phyloP scores from a whole-genome alignment of 1,284 basidiomycete genomes.

The Leccinum huronense region DNA sequence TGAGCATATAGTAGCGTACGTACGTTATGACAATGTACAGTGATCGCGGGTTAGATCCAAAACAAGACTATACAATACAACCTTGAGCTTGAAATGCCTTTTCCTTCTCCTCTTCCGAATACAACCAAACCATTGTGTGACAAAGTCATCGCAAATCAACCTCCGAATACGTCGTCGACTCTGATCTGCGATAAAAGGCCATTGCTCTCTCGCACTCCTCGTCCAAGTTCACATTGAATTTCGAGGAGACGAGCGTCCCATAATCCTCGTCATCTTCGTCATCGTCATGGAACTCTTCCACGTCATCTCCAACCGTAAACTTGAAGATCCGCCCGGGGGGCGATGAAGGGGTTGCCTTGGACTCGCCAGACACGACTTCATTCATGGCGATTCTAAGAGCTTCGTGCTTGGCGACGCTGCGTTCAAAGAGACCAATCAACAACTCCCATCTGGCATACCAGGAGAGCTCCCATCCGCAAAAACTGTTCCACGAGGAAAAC shows the following conservation, averaged over 20 bases:
- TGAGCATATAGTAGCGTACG: neutral
- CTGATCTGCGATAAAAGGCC: constrained; percentile 25
- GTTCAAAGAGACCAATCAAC: constrained; percentile 28
- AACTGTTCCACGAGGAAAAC: constrained; percentile 13
- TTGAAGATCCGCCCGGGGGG: constrained; percentile 13
- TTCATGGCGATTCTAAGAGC: neutral
- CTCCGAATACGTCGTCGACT: constrained; percentile 2
- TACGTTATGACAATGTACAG: neutral
- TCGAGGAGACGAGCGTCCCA: constrained; percentile 22
- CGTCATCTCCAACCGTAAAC: constrained; percentile 13
- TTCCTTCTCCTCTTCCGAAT: neutral
- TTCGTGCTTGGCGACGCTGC: constrained; percentile 11
- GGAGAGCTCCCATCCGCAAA: constrained; percentile 27
- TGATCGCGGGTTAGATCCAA: neutral
- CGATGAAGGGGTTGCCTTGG: neutral
- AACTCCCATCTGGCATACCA: constrained; percentile 36
- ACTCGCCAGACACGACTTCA: neutral
- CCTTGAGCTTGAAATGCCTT: neutral
- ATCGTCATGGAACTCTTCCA: constrained; percentile 4
- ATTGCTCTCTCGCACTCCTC: constrained; percentile 32
- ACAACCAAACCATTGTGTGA: neutral
- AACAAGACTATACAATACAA: neutral
- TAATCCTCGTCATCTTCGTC: constrained; percentile 34
- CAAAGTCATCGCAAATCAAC: neutral
- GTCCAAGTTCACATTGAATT: constrained; percentile 25